These are phyloP conservation scores for Entelexis paramagnoliae DNA, from an alignment of 1,139 yeast species.

Conservation along the genomic window DNA sequence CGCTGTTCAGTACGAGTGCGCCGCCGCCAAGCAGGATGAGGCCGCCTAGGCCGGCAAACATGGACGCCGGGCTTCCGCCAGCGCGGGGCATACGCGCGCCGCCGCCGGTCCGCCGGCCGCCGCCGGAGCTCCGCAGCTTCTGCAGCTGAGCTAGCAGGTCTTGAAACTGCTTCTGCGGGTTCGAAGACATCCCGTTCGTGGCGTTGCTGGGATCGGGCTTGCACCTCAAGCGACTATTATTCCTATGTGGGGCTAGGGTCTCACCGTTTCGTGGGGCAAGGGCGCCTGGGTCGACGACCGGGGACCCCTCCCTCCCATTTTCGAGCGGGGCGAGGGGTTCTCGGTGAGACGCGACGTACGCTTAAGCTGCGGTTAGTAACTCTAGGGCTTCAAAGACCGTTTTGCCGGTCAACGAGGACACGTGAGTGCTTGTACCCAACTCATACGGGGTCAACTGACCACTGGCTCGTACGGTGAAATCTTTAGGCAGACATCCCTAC, in stretches of 20 bases:
- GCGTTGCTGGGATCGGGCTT: not conserved
- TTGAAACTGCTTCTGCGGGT: slow-evolving; percentile 23
- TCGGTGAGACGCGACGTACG: no score
- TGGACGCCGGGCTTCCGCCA: slow-evolving; percentile 35
- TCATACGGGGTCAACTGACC: not conserved
- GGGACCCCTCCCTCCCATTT: no score
- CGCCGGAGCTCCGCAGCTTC: slow-evolving; percentile 37
- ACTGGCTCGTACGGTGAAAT: not conserved
- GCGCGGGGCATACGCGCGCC: slow-evolving; percentile 21
- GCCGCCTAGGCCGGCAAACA: slow-evolving; percentile 67
- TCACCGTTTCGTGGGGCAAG: no score
- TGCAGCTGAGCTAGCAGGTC: slow-evolving; percentile 30
- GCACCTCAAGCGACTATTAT: slow-evolving; percentile 3
- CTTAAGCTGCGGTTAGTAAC: not conserved
- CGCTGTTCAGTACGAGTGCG: slow-evolving; percentile 54
- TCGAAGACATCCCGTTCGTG: slow-evolving; percentile 12
- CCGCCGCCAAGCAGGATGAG: slow-evolving; percentile 63
- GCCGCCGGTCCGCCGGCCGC: slow-evolving; percentile 37
- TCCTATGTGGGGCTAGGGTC: not conserved
- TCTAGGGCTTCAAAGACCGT: not conserved
- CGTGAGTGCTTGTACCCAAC: not conserved
- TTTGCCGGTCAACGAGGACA: not conserved
- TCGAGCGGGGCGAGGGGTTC: no score
- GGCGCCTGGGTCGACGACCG: no score
- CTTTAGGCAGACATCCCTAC: not conserved